phyloP scores from a whole-genome alignment of 768 basidiomycete species.

The Postia placenta region DNA sequence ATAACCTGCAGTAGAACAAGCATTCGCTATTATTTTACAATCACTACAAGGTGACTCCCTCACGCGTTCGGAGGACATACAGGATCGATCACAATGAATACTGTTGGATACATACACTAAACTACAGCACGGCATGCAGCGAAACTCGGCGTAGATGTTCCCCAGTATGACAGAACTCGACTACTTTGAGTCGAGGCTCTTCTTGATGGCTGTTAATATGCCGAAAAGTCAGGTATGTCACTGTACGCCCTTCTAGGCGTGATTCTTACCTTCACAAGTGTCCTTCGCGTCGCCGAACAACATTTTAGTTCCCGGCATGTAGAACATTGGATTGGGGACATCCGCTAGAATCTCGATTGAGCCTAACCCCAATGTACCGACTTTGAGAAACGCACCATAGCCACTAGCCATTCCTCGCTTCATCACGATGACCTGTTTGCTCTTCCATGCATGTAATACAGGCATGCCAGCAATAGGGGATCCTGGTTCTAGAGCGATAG shows the following conservation, averaged over 20 bases:
- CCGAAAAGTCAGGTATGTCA: background rate
- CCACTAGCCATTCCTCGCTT: constrained; percentile 87
- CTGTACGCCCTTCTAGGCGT: too few species aligned
- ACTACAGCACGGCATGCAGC: too few species aligned
- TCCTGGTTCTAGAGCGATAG: constrained; percentile 81
- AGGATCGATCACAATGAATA: too few species aligned
- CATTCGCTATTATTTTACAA: too few species aligned
- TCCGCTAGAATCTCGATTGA: constrained; percentile 56
- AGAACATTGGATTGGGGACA: constrained; percentile 92
- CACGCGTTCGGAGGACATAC: too few species aligned
- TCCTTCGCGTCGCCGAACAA: constrained; percentile 89
- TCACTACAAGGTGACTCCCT: too few species aligned
- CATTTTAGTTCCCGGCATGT: constrained; percentile 87
- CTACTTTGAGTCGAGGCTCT: constrained; percentile 23
- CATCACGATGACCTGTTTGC: constrained; percentile 89
- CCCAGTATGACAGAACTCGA: too few species aligned
- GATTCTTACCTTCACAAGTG: constrained; percentile 67
- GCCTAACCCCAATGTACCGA: too few species aligned
- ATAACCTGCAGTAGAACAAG: too few species aligned
- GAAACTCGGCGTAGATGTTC: too few species aligned
- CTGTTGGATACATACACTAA: background rate
- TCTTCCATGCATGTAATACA: constrained; percentile 89
- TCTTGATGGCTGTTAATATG: constrained; percentile 26
- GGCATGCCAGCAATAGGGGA: constrained; percentile 92
- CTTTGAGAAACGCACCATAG: constrained; percentile 47